Evolutionary conservation across 352 stramenopile species (phyloP).

Genomic region (Phytophthora sp.): DNA sequence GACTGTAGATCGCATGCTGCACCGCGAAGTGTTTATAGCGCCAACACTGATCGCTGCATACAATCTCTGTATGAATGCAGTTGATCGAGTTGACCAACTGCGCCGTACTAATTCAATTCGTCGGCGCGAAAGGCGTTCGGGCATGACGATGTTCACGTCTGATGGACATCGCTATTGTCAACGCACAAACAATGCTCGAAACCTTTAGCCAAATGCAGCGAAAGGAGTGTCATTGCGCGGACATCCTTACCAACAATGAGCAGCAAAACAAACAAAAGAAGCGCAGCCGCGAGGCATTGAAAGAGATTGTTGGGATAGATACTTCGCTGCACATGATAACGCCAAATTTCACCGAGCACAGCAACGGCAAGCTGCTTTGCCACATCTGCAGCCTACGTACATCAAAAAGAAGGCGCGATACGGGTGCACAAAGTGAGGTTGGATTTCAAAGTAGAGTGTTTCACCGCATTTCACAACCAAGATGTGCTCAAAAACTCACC

Average conservation of each 20-base stretch:
- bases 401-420: slow-evolving; percentile 16
- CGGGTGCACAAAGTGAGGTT: slow-evolving; percentile 15
- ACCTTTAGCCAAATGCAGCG: neutral
- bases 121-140: slow-evolving; percentile 10
- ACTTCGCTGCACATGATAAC: slow-evolving; percentile 16
- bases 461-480: slow-evolving; percentile 13
- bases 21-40: slow-evolving; percentile 7
- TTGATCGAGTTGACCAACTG: slow-evolving; percentile 21
- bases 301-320: slow-evolving; percentile 9
- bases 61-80: slow-evolving; percentile 17
- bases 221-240: slow-evolving; percentile 5
- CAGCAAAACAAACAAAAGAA: slow-evolving; percentile 6
- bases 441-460: slow-evolving; percentile 25
- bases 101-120: slow-evolving; percentile 18
- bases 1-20: slow-evolving; percentile 18
- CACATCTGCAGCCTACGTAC: slow-evolving; percentile 12
- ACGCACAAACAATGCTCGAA: slow-evolving; percentile 3
- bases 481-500: slow-evolving; percentile 9
- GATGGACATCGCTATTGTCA: slow-evolving; percentile 20
- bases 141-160: slow-evolving; percentile 18
- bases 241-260: neutral
- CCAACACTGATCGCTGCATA: slow-evolving; percentile 10
- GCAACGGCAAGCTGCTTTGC: slow-evolving; percentile 13
- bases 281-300: neutral
- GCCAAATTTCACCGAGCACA: slow-evolving; percentile 6